A percentile compares a stretch with the other conserved stretches of the same genome.
These are phyloP conservation scores for Sporisorium reilianum DNA, from an alignment of 1,284 basidiomycete species.

Conservation along the genomic window DNA sequence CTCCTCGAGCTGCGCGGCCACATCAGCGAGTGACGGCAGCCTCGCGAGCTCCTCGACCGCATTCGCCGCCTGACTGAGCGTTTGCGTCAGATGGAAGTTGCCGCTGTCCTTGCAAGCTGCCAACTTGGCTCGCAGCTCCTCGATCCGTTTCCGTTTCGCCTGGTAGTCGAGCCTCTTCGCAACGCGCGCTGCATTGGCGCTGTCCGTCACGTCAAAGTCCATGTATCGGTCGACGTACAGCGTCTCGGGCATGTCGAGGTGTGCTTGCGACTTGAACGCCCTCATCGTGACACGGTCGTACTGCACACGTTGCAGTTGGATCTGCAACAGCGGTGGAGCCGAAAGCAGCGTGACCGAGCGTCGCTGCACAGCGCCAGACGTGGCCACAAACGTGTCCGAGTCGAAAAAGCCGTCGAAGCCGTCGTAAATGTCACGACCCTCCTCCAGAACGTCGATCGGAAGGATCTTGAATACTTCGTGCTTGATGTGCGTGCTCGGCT, in stretches of 20 bases:
- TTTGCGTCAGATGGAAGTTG: conserved; percentile 34
- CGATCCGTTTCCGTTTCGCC: conserved; percentile 39
- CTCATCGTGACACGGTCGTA: conserved; percentile 90
- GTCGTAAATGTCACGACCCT: conserved; percentile 91
- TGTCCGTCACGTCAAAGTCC: conserved; percentile 76
- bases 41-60: conserved; percentile 34
- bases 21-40: conserved; percentile 30
- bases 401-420: conserved; percentile 92
- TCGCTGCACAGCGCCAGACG: conserved; percentile 84
- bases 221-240: conserved; percentile 93
- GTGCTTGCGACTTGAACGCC: conserved; percentile 95
- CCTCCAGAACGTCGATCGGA: conserved; percentile 87
- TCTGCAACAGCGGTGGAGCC: conserved; percentile 89
- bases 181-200: conserved; percentile 72
- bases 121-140: conserved; percentile 34
- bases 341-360: conserved; percentile 90
- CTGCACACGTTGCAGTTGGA: conserved; percentile 95
- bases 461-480: conserved; percentile 93
- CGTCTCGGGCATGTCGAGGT: conserved; percentile 87
- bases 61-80: conserved; percentile 38
- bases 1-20: conserved; percentile 28
- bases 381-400: conserved; percentile 80
- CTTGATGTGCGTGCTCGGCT: conserved; percentile 77
- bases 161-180: conserved; percentile 75
- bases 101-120: conserved; percentile 43